Evolutionary conservation across 768 basidiomycete genomes (phyloP), one percentile per base, ranked within the genome.

Genomic region (Suillus subaureus): DNA sequence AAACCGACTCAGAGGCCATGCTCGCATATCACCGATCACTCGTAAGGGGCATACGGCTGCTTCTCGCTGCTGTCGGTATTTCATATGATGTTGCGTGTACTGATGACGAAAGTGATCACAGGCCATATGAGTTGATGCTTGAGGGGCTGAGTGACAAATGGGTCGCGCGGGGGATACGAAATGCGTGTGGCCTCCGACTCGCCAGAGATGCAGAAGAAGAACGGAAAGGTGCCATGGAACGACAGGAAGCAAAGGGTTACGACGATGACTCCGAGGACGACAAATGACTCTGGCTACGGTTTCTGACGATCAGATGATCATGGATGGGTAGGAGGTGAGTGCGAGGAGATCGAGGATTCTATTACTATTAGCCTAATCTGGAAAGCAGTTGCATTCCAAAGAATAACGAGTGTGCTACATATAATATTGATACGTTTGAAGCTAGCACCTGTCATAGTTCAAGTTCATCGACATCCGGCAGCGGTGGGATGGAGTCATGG

Each of bases 111-210:
- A 12, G 45, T 9, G 45, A 45, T 7, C 4, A 11, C 4, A 4
- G 45, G 11, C 9, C 45, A 1, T 7, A 45, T 45, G 45, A 45
- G 8, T n/a, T 45, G 21, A 45, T 45, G 45, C 45, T 45, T 45
- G 21, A 45, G 45, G 21, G 45, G 45, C 45, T 45, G 45, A n/a
- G 45, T 16, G 45, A 45, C n/a, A 63, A 51, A 26, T 45, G 45
- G 21, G 45, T 45, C 45, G 63, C 63, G 33, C 52, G 66, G 0
- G 64, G 66, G 21, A 65, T 71, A 56, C 58, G 64, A 42, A 57
- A 28, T 6, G 70, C 68, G 1, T 71, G 68, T 31, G 68, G 68
- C 5, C 64, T 71, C 11, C 68, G 66, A 51, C 45, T 66, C 43
- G 58, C 43, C 0, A 52, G 52, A 5, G 66, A 62, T 28, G 37